phyloP scores from a whole-genome alignment of 768 basidiomycete genomes.

The Lentinula sp. region DNA sequence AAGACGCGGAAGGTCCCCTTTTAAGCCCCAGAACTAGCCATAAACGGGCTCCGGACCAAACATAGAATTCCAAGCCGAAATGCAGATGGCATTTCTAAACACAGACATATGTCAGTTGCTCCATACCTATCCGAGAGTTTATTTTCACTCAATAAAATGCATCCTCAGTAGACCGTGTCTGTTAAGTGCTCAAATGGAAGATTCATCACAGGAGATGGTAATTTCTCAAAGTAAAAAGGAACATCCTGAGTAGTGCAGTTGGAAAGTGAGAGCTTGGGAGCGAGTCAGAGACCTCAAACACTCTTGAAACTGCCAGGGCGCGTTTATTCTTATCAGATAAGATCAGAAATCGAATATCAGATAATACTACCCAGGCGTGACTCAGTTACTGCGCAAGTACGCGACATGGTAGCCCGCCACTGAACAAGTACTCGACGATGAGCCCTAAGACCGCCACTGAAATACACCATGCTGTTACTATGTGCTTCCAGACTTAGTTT shows the following conservation, averaged over 20 bases:
- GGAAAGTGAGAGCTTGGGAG: neutral
- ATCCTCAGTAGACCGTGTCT: neutral
- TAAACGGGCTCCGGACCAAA: slow-evolving; percentile 1
- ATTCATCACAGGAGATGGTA: neutral
- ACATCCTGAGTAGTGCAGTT: neutral
- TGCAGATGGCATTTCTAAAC: neutral
- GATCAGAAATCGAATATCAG: neutral
- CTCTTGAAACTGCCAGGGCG: neutral
- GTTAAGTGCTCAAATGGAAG: neutral
- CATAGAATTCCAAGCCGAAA: neutral
- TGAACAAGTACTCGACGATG: neutral
- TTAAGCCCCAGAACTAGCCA: neutral
- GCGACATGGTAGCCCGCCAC: neutral
- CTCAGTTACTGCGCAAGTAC: neutral
- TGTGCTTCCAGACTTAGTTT: too few relatives aligned
- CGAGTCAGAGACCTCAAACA: neutral
- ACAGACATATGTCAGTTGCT: neutral
- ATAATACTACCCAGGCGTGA: neutral
- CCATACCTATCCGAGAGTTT: neutral
- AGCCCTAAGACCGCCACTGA: too few relatives aligned
- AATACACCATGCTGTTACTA: too few relatives aligned
- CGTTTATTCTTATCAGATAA: neutral
- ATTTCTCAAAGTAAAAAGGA: neutral
- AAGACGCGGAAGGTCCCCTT: neutral
- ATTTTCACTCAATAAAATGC: neutral